Evolutionary conservation across 495 filamentous ascomycete species (phyloP).

Genomic region (Penicillium mononematosum): DNA sequence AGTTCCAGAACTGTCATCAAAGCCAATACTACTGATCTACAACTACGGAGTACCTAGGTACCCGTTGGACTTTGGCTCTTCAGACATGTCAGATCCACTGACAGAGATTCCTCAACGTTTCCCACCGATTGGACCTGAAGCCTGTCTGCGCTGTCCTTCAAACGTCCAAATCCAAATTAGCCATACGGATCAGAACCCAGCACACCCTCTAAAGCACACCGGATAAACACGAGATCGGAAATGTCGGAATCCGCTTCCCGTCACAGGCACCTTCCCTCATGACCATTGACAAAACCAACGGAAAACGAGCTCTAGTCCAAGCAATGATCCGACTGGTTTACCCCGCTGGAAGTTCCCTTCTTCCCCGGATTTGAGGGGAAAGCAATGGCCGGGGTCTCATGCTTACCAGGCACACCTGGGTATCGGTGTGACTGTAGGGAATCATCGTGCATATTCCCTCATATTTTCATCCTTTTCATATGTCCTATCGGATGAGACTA

Average conservation of each 20-base stretch:
- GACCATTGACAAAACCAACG: neutral
- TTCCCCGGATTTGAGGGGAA: conserved; percentile 8
- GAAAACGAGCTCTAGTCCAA: neutral
- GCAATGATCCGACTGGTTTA: conserved; percentile 2
- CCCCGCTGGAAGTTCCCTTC: conserved; percentile 5
- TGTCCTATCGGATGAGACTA: conserved; percentile 4
- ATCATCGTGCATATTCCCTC: neutral
- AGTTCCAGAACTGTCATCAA: neutral
- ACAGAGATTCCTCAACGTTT: neutral
- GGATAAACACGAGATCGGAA: conserved; percentile 3
- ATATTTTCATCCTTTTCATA: neutral
- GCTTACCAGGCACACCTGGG: neutral
- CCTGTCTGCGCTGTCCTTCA: neutral
- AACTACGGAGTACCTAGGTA: neutral
- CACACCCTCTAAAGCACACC: neutral
- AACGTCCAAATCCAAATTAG: neutral
- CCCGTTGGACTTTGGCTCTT: neutral
- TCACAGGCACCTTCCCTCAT: neutral
- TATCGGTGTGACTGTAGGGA: conserved; percentile 1
- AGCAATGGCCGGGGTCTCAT: neutral
- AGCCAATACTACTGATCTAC: neutral
- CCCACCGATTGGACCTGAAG: conserved; percentile 8
- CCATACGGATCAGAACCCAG: conserved; percentile 3
- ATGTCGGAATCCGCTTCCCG: conserved; percentile 11
- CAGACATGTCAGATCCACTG: conserved; percentile 5